Percentiles rank a stretch among this genome's conserved stretches.
These are phyloP conservation scores for Porcisia hertigi DNA, from an alignment of 208 protist species.

Conservation along the genomic window DNA sequence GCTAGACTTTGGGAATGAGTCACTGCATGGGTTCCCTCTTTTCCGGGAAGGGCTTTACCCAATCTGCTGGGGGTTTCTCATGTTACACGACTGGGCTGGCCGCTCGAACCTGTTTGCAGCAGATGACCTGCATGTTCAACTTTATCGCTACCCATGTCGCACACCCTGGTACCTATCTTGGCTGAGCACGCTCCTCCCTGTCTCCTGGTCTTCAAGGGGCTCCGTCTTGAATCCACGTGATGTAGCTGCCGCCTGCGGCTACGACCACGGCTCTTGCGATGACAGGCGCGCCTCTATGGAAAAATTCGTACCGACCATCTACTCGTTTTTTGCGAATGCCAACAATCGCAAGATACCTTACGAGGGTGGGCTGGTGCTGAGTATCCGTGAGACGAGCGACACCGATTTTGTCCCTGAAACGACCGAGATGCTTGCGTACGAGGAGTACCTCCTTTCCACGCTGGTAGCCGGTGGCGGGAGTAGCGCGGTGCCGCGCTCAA, in stretches of 20 bases:
- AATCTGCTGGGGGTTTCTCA: slow-evolving; percentile 83
- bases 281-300: background rate
- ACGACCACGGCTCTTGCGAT: background rate
- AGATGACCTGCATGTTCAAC: slow-evolving; percentile 60
- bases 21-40: slow-evolving; percentile 60
- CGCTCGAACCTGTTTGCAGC: slow-evolving; percentile 25
- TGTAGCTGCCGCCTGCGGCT: slow-evolving; percentile 1
- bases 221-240: slow-evolving; percentile 25
- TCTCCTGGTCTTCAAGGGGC: slow-evolving; percentile 27
- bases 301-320: slow-evolving; percentile 37
- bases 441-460: slow-evolving; percentile 66
- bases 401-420: slow-evolving; percentile 25
- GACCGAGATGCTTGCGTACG: slow-evolving; percentile 54
- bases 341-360: slow-evolving; percentile 67
- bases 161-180: slow-evolving; percentile 55
- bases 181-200: slow-evolving; percentile 46
- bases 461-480: slow-evolving; percentile 38
- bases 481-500: slow-evolving; percentile 33
- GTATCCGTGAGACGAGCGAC: slow-evolving; percentile 23
- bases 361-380: slow-evolving; percentile 39
- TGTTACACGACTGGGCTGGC: slow-evolving; percentile 60
- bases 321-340: slow-evolving; percentile 46
- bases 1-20: slow-evolving; percentile 70
- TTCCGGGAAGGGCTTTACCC: slow-evolving; percentile 54
- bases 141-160: slow-evolving; percentile 75